These are phyloP conservation scores for Picochlorum sp. DNA, from an alignment of 139 green algal genomes.

Conservation along the genomic window DNA sequence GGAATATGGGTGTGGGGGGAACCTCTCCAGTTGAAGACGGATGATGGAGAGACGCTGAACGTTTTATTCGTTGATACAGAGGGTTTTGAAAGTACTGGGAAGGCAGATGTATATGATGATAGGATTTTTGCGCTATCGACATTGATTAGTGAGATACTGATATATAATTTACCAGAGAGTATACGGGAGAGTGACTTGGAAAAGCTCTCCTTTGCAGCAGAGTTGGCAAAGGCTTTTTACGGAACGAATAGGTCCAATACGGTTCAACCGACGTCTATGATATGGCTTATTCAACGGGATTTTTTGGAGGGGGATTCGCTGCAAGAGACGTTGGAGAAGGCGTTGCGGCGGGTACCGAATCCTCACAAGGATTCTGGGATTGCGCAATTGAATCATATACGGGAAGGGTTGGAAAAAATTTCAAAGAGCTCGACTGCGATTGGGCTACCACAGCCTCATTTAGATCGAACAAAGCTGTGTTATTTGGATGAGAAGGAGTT, in stretches of 20 bases:
- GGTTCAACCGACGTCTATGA: conserved; percentile 60
- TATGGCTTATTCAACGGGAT: conserved; percentile 92
- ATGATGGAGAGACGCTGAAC: conserved; percentile 15
- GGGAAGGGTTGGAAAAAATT: conserved; percentile 21
- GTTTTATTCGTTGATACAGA: conserved; percentile 88
- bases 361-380: conserved; percentile 43
- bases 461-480: conserved; percentile 73
- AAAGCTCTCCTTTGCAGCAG: conserved; percentile 85
- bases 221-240: conserved; percentile 74
- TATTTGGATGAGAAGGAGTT: conserved; percentile 35
- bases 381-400: conserved; percentile 30
- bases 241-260: not conserved
- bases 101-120: conserved; percentile 85
- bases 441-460: conserved; percentile 76
- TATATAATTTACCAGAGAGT: conserved; percentile 89
- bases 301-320: conserved; percentile 76
- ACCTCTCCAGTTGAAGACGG: conserved; percentile 27
- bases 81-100: conserved; percentile 85
- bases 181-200: conserved; percentile 80
- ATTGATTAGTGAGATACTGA: conserved; percentile 56
- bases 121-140: conserved; percentile 84
- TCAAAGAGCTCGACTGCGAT: conserved; percentile 56
- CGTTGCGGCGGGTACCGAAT: conserved; percentile 70
- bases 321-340: conserved; percentile 51
- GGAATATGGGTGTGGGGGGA: conserved; percentile 89